Percentiles rank a stretch among this genome's conserved stretches.
These are phyloP conservation scores for Talaromyces trachyspermus DNA, from an alignment of 495 filamentous ascomycete genomes.

Conservation along the genomic window DNA sequence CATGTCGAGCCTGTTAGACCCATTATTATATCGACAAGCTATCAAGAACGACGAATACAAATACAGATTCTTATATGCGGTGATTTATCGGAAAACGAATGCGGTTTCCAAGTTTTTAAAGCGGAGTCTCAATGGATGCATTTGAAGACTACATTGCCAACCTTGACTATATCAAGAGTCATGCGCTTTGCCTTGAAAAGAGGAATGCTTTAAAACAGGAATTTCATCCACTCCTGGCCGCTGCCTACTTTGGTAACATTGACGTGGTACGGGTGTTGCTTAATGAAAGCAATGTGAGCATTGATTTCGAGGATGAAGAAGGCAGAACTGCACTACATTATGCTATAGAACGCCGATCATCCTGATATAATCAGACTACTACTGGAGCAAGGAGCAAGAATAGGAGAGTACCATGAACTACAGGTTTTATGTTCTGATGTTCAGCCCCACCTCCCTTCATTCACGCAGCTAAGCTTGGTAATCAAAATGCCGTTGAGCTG, in stretches of 20 bases:
- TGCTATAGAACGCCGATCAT: not conserved
- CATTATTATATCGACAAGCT: not conserved
- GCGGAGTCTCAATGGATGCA: slow-evolving; percentile 2
- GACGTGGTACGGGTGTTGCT: not conserved
- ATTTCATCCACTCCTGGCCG: slow-evolving; percentile 1
- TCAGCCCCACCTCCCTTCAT: not conserved
- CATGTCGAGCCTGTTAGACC: not conserved
- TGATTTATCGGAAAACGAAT: not conserved
- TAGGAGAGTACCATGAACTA: not conserved
- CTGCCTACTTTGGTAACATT: slow-evolving; percentile 2
- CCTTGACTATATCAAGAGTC: no score
- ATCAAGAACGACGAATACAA: slow-evolving; percentile 3
- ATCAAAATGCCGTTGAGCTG: not conserved
- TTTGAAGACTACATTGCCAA: not conserved
- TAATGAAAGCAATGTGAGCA: not conserved
- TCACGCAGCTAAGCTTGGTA: not conserved
- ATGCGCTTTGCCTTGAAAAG: not conserved
- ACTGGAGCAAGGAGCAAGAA: slow-evolving; percentile 2
- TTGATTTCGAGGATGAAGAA: not conserved
- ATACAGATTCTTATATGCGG: not conserved
- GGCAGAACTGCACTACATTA: slow-evolving; percentile 1
- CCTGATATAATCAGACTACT: not conserved
- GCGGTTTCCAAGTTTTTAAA: slow-evolving; percentile 6
- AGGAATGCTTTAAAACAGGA: not conserved
- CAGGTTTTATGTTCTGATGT: no score